Base-by-base conservation (phyloP, 192 early-diverging fungal genomes). In the Spizellomyces sp. region DNA sequence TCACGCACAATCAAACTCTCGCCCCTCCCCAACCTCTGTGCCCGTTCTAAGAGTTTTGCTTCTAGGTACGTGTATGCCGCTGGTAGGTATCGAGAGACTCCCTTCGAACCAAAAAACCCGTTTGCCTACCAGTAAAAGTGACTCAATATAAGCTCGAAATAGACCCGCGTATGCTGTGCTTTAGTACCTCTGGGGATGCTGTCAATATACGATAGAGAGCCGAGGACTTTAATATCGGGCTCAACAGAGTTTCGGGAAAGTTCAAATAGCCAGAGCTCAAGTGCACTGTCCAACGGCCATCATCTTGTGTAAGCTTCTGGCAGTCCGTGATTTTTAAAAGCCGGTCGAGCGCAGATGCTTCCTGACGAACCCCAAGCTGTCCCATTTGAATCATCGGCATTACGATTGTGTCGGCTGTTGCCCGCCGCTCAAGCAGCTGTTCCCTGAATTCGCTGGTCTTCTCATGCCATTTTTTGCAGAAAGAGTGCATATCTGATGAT, bases 221-320 rank as follows among this genome's bases (percentile, higher is more conserved):
- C 5, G 71, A 44, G 45, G 87, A 88, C 19, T 76, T 77, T 9
- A 90, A 63, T 48, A 96, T 87, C 47, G 77, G 74, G n/a, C 76
- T 45, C 48, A 90, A 87, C 79, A 92, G 89, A 12, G 75, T 64
- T 21, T 85, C 63, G 0, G 92, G 91, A 62, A 99, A 90, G 79
- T 99, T 99, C 65, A 99, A 93, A 66, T 99, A 99, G 48, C 93
- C 94, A 9, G 95, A 94, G 1, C 93, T 91, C 63, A 97, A 88
- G 65, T 86, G 66, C 10, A 89, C 80, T 10, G 81, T 90, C 76
- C 89, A 89, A 36, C 74, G 74, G n/a, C 75, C 71, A 8, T 69
- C 64, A 6, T 55, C 63, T 8, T 73, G 78, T 48, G 58, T 17
- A 46, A 44, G 57, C 4, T 80, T 70, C 44, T 44, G 62, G 27